Evolutionary conservation across 176 grass and related monocot species (phyloP), one percentile per base, ranked within the genome.

Genomic region (Oryza punctata): DNA sequence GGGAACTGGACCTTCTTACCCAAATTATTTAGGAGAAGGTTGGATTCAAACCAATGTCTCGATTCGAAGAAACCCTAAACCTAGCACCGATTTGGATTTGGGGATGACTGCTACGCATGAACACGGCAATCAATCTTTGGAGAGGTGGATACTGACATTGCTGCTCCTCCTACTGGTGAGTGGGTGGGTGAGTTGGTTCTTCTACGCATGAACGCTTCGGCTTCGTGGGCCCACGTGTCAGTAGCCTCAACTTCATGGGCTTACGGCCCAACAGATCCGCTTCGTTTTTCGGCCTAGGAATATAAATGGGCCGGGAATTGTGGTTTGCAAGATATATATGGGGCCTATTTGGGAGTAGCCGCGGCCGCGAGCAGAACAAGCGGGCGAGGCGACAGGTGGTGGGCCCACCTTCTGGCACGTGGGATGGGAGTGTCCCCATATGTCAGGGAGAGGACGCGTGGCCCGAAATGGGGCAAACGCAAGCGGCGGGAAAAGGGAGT

Each of bases 401-500:
- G 65, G 65, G 78, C 66, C 32, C 47, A 13, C 2, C 16, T 30
- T 9, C 25, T 9, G 10, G 68, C 81, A 89, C 69, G 70, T 80
- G 69, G 5, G 74, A 3, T 3, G 1, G 75, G 28, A 10, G 4
- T 19, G 73, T 1, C 12, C 63, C 82, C 67, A 11, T 43, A 2
- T 19, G 57, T 29, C 79, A 69, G 63, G 0, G 25, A 44, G 12
- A 30, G 7, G 11, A 18, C 32, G 24, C 19, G 74, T 25, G 61
- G 18, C 26, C 26, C 35, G 59, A 66, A 72, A 86, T 41, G 66
- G 24, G 44, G 18, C 44, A 38, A 85, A 81, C 77, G 38, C 63
- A 73, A 85, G 13, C 83, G 43, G 72, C 82, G 82, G 90, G 78
- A 86, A 82, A 85, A 85, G 6, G 0, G 18, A n/a, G 1, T n/a